Evolutionary conservation across 2,329 filamentous ascomycete species (phyloP), one percentile per base, ranked within the genome.

Genomic region (Penicillium hesseltinei): DNA sequence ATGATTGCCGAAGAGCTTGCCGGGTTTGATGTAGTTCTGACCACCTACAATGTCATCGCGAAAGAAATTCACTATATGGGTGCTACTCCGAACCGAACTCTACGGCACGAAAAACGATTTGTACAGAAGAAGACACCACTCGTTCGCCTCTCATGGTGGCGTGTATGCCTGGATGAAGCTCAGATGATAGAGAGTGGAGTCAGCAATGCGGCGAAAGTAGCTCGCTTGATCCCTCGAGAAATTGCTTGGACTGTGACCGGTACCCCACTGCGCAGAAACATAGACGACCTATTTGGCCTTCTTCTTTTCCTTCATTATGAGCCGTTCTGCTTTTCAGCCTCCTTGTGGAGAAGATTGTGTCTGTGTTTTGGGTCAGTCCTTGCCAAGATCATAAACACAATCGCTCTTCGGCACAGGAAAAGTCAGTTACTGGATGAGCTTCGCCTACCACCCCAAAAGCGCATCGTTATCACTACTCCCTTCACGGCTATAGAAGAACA

Each of bases 121-220:
- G 80, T 86, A 58, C 82, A 87, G 29, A 81, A 82, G 3, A 87
- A 81, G 51, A 94, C 91, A 5, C 92, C 92, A 0, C 79, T 97
- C 7, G 86, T 92, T 10, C 84, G 89, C 63, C 84, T 97, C 19
- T 85, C 82, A 1, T 97, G 91, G 92, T 97, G 92, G 91, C 83
- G 93, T 42, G 84, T 96, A 1, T 85, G 83, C 66, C 77, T 87
- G 27, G 84, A 87, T 63, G 84, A 79, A 65, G 78, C 93, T 0
- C 94, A 99, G 69, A 96, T 96, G 89, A 87, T 97, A 42, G 93
- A 97, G 71, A 93, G 85, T 63, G 91, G 92, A 35, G 87, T 95
- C 4, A 92, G 86, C 66, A 88, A 91, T 64, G 90, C 93, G 29
- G 92, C 94, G 1, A 84, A 82, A 46, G 86, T 97, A 15, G 92